A percentile compares a stretch with the other conserved stretches of the same genome.
Evolutionary conservation across 2,329 filamentous ascomycete genomes (phyloP).

Genomic region (Metarhizium robertsii): DNA sequence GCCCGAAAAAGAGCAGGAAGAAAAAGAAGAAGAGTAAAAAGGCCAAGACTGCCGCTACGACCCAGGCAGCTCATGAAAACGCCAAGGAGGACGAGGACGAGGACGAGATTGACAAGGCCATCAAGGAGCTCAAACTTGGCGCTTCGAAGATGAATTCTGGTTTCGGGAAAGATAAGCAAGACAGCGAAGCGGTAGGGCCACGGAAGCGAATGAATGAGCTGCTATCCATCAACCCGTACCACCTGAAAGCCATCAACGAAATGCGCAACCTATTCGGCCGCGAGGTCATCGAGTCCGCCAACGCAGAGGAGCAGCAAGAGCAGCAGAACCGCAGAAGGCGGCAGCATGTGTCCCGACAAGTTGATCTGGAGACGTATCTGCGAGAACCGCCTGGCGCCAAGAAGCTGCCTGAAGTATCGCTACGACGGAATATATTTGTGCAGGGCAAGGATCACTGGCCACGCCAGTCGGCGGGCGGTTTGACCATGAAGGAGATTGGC

Average conservation of each 20-base stretch:
- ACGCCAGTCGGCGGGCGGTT: conserved; percentile 63
- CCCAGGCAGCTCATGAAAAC: conserved; percentile 3
- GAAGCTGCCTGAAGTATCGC: conserved; percentile 60
- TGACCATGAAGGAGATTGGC: conserved; percentile 63
- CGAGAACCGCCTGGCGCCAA: conserved; percentile 44
- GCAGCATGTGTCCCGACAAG: conserved; percentile 32
- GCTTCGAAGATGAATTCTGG: neutral
- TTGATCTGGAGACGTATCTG: conserved; percentile 48
- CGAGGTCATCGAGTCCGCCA: conserved; percentile 46
- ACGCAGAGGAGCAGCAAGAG: conserved; percentile 39
- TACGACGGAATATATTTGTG: conserved; percentile 74
- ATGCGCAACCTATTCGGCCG: conserved; percentile 60
- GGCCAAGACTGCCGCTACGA: conserved; percentile 17
- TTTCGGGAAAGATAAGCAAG: conserved; percentile 6
- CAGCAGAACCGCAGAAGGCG: conserved; percentile 24
- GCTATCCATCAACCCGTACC: conserved; percentile 49
- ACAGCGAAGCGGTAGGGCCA: conserved; percentile 4
- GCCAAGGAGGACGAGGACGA: conserved; percentile 16
- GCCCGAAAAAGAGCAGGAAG: conserved; percentile 28
- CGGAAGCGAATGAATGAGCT: conserved; percentile 26
- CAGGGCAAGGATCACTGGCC: conserved; percentile 87
- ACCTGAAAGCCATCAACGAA: conserved; percentile 81
- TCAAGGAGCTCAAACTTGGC: conserved; percentile 31
- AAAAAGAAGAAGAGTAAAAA: conserved; percentile 24
- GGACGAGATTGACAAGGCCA: conserved; percentile 48